A percentile compares a stretch with the other conserved stretches of the same genome.
Conservation (phyloP, 495 filamentous ascomycete genomes). For the Aspergillus haitiensis region DNA sequence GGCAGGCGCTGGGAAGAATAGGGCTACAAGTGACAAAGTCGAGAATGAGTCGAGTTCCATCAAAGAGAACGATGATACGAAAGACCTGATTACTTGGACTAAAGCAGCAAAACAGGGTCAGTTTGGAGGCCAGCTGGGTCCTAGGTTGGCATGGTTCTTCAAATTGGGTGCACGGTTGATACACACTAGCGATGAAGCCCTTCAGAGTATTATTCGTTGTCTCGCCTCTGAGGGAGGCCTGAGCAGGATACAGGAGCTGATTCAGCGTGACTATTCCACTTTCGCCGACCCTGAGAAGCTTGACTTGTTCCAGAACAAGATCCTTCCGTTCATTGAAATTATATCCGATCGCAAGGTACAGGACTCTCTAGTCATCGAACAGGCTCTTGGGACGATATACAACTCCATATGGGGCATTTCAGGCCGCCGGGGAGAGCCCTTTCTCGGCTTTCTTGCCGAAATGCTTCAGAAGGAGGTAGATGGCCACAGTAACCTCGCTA, state of each 20-base stretch:
- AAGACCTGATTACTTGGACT: background rate
- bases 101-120: background rate
- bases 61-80: background rate
- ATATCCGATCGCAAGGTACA: constrained; percentile 11
- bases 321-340: constrained; percentile 4
- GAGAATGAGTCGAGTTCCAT: background rate
- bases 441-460: background rate
- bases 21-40: background rate
- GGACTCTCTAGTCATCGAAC: constrained; percentile 5
- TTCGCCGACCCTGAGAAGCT: background rate
- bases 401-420: constrained; percentile 7
- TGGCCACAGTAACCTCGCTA: no score
- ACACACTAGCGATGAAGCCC: background rate
- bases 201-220: background rate
- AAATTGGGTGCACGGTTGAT: background rate
- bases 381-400: constrained; percentile 10
- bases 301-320: constrained; percentile 1
- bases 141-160: background rate
- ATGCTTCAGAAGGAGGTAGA: background rate
- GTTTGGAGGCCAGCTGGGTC: background rate
- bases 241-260: background rate
- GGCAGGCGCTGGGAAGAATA: background rate
- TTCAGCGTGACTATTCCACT: background rate
- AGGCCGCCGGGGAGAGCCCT: background rate
- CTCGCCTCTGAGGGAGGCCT: background rate